Conservation (phyloP, 1,139 yeast species). For the Geotrichum europaeum region DNA sequence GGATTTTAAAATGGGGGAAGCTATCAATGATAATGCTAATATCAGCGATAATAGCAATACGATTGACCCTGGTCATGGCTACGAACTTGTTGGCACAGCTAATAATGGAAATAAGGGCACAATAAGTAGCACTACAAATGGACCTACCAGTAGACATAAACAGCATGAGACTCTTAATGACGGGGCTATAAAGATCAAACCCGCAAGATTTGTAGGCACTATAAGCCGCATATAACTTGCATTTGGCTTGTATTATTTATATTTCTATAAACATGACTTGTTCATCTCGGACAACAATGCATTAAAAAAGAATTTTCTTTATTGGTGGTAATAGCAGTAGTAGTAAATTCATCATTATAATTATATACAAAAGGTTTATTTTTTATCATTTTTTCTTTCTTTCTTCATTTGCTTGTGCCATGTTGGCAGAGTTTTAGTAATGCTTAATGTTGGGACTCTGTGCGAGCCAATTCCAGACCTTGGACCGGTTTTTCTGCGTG, state of each 20-base stretch:
- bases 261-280: background rate
- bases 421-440: background rate
- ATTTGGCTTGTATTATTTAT: background rate
- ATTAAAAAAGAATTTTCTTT: background rate
- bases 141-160: no score
- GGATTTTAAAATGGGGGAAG: no score
- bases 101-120: no score
- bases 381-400: background rate
- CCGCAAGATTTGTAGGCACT: no score
- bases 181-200: no score
- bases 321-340: background rate
- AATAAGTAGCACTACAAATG: no score
- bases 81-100: no score
- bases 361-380: background rate
- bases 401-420: background rate
- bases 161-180: no score
- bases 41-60: no score
- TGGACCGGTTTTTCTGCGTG: constrained; percentile 3
- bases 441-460: constrained; percentile 12
- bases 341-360: background rate
- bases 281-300: background rate
- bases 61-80: no score
- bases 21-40: no score
- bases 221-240: background rate
- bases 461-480: constrained; percentile 14